Conservation (phyloP, 805 yeast species). For the Suhomyces canberraensis region DNA sequence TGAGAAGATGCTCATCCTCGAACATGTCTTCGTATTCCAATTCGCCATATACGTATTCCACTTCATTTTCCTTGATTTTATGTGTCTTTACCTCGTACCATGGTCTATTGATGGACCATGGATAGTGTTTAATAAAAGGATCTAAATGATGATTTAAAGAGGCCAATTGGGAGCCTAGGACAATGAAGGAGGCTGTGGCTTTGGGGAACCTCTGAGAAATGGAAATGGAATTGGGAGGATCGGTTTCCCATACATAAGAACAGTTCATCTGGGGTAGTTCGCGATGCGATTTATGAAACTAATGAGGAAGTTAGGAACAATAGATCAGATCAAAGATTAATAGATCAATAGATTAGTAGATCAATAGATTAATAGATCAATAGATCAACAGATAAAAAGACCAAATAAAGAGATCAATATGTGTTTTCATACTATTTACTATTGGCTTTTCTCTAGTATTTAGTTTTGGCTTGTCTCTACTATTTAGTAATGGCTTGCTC, state of each 20-base stretch:
- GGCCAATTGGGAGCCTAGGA: background rate
- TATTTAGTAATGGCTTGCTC: no score
- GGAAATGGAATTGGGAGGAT: conserved; percentile 1
- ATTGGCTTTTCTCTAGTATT: no score
- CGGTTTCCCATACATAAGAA: conserved; percentile 1
- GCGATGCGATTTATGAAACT: no score
- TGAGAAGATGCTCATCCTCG: conserved; percentile 46
- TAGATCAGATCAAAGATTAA: no score
- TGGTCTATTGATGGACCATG: conserved; percentile 16
- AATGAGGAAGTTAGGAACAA: no score
- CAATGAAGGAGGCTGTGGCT: background rate
- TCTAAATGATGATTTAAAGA: conserved; percentile 9
- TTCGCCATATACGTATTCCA: conserved; percentile 35
- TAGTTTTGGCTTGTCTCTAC: no score
- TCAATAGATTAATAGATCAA: no score
- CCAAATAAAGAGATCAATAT: no score
- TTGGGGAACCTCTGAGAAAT: background rate
- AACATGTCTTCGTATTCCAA: conserved; percentile 42
- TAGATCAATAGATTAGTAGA: no score
- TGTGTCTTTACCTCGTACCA: conserved; percentile 1
- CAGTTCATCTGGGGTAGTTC: background rate
- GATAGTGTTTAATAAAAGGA: conserved; percentile 20
- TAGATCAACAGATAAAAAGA: no score
- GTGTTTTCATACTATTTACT: no score
- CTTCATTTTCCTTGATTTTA: conserved; percentile 2